phyloP scores from a whole-genome alignment of 129 eudicot genomes.

The Calendula officinalis region DNA sequence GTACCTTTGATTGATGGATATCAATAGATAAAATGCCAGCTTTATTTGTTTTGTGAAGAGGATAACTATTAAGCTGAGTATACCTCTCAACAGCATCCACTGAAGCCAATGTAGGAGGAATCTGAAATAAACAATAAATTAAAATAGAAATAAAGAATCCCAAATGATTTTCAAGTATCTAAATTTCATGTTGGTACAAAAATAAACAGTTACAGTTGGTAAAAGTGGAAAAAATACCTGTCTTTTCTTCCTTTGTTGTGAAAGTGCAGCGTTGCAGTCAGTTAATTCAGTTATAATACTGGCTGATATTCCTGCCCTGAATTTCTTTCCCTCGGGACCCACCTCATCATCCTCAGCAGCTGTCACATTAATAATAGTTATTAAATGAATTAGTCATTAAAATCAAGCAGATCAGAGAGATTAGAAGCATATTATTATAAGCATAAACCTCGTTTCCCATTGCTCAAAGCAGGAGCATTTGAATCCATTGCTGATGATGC shows the following conservation, averaged over 20 bases:
- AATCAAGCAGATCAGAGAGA: background rate
- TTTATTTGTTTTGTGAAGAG: slow-evolving; percentile 90
- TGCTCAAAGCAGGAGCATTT: slow-evolving; percentile 59
- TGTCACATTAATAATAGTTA: slow-evolving; percentile 22
- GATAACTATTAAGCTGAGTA: slow-evolving; percentile 80
- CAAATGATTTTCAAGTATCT: background rate
- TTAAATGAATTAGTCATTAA: background rate
- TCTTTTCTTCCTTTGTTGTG: slow-evolving; percentile 83
- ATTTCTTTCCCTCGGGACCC: slow-evolving; percentile 65
- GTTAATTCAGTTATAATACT: slow-evolving; percentile 62
- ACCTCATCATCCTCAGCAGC: slow-evolving; percentile 73
- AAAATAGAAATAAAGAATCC: background rate
- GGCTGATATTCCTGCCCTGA: slow-evolving; percentile 64
- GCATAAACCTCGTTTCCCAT: slow-evolving; percentile 84
- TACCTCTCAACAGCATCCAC: slow-evolving; percentile 78
- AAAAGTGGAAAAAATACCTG: slow-evolving; percentile 49
- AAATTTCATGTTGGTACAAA: slow-evolving; percentile 17
- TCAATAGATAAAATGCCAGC: slow-evolving; percentile 89
- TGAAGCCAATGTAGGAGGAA: slow-evolving; percentile 76
- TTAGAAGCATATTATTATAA: slow-evolving; percentile 10
- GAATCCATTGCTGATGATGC: slow-evolving; percentile 40
- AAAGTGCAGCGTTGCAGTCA: slow-evolving; percentile 81
- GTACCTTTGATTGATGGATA: slow-evolving; percentile 79
- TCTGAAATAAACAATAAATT: slow-evolving; percentile 37
- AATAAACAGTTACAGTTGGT: slow-evolving; percentile 26